Evolutionary conservation across 2,329 filamentous ascomycete genomes (phyloP), one percentile per base, ranked within the genome.

Genomic region (Domatiomyces globalis): DNA sequence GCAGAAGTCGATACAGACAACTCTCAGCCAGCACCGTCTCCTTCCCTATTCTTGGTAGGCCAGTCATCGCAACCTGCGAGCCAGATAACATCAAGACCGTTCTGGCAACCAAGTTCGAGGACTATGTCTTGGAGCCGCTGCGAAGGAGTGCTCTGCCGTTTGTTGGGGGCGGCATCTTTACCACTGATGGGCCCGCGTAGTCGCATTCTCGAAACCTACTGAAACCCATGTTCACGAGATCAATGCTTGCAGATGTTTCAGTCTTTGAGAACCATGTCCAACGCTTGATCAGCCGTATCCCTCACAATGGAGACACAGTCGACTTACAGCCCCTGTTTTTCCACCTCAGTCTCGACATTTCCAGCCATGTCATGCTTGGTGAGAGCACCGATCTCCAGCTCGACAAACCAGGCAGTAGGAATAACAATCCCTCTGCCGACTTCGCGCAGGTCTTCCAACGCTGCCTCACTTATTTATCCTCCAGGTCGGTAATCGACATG

Each of bases 31-130:
- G 18, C 18, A 19, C 15, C 7, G 5, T n/a, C 39, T 19, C 39
- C 15, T 43, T 43, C 7, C 39, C 3, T n/a, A 19, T 43, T 43
- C 7, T 43, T 7, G 39, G 39, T 7, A n/a, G 15, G 15, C 15
- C 15, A n/a, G 39, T 19, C 39, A 62, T 65, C 45, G 25, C 58
- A 2, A 66, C 64, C 15, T 56, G 60, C 42, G 76, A 79, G 20
- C 67, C 70, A 1, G 69, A 70, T 10, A 81, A 80, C 56, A 66
- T 80, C 48, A 75, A 78, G 56, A 71, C 76, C 1, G 66, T 80
- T 1, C 68, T 79, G 1, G 73, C 74, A 1, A 69, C 67, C 0
- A 70, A 71, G 18, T 79, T 76, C 54, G 63, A 70, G 2, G 73
- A 79, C 52, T 80, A 74, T 54, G 62, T 63, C 33, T 67, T 68